A percentile compares a stretch with the other conserved stretches of the same genome.
phyloP scores from a whole-genome alignment of 2,329 filamentous ascomycete genomes.

The Penicillium carneum region DNA sequence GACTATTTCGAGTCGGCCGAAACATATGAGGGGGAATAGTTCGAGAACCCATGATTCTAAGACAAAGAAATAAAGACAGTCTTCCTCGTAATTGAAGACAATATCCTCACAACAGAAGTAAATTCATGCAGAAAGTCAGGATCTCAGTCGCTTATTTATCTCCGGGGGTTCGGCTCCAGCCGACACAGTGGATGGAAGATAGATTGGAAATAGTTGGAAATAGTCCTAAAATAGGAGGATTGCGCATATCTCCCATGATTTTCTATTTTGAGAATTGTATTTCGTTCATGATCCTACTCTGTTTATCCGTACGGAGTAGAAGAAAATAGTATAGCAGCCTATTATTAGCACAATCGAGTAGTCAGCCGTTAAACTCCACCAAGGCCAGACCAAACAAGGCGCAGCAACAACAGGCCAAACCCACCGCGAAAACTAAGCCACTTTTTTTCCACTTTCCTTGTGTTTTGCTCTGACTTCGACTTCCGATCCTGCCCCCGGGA shows the following conservation, averaged over 20 bases:
- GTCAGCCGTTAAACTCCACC: constrained; percentile 29
- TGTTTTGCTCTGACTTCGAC: constrained; percentile 17
- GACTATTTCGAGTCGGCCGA: constrained; percentile 6
- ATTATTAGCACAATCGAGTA: constrained; percentile 25
- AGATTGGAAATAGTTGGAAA: neutral
- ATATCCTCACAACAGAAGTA: neutral
- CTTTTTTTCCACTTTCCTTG: constrained; percentile 19
- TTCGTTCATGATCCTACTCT: neutral
- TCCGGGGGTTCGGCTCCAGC: neutral
- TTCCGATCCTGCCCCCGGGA: constrained; percentile 16
- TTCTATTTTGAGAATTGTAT: neutral
- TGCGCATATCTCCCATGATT: neutral
- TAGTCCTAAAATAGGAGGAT: neutral
- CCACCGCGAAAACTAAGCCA: constrained; percentile 13
- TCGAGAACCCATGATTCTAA: too few species aligned
- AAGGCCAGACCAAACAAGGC: constrained; percentile 37
- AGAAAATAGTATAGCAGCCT: constrained; percentile 1
- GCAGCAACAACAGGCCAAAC: constrained; percentile 29
- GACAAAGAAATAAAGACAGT: neutral
- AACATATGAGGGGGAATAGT: neutral
- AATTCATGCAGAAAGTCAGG: neutral
- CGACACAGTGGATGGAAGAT: neutral
- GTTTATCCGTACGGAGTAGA: neutral
- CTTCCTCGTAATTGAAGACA: neutral
- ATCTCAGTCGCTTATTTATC: neutral